A percentile compares a stretch with the other conserved stretches of the same genome.
Evolutionary conservation across 345 rosid species (phyloP).

Genomic region (Syzygium jambos): DNA sequence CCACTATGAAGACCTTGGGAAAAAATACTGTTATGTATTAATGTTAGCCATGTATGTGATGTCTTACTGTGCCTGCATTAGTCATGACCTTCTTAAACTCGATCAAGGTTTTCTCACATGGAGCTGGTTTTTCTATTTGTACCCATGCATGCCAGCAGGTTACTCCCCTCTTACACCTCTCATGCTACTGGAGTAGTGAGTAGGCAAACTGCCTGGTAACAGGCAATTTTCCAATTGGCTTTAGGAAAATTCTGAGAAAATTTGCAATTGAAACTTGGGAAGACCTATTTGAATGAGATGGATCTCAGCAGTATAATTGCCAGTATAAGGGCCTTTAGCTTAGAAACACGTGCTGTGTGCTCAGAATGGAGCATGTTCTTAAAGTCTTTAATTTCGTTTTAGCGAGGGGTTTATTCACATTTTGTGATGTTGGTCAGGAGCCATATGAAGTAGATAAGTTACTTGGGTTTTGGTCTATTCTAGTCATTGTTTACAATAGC

Average conservation of each 20-base stretch:
- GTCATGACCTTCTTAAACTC: neutral
- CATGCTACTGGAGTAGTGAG: neutral
- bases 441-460: neutral
- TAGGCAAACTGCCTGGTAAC: neutral
- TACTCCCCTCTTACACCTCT: neutral
- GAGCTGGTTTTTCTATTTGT: neutral
- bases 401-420: neutral
- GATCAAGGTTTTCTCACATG: neutral
- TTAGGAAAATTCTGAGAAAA: neutral
- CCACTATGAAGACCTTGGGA: neutral
- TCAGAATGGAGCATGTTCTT: neutral
- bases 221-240: neutral
- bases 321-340: neutral
- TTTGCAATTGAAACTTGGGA: neutral
- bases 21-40: neutral
- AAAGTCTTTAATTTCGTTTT: neutral
- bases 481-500: neutral
- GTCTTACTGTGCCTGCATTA: neutral
- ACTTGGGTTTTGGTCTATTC: neutral
- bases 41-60: neutral
- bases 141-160: neutral
- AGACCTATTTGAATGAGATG: neutral
- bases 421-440: neutral
- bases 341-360: neutral
- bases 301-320: neutral